Evolutionary conservation across 2,329 filamentous ascomycete genomes (phyloP), one percentile per base, ranked within the genome.

Genomic region (Scedosporium apiospermum): DNA sequence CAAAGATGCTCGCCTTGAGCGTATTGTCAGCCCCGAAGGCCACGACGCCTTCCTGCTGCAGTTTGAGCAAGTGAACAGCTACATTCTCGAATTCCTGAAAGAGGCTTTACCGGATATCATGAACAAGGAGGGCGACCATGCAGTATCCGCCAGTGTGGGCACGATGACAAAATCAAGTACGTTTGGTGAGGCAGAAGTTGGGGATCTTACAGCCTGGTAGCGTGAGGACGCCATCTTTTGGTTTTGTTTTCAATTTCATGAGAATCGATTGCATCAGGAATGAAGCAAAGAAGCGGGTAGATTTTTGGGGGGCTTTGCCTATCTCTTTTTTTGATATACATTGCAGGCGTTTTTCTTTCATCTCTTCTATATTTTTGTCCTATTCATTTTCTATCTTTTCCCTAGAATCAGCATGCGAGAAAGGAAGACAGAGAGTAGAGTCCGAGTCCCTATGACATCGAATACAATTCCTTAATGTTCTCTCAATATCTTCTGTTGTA

Each of bases 11-110:
- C 83, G 85, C 10, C 77, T 99, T 27, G 87, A 91, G 74, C 91
- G 87, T 57, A 99, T 99, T 64, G 91, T 98, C 70, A 96, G 90
- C 65, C 89, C 91, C 0, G 95, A 99, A 72, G 95, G 95, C 1
- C 95, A 99, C 70, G 95, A 99, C 74, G 95, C 95, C 0, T 99
- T 99, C 74, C 76, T 99, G 69, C 77, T 99, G 62, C 93, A 99
- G 74, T 99, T 99, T 71, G 91, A 97, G 77, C 93, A 98, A 76
- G 95, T 98, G 64, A 99, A 99, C 75, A 82, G 80, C 38, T 91
- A 96, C 71, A 86, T 97, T 59, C 76, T 97, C 18, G 84, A 84
- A 2, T 99, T 99, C 72, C 79, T 99, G 74, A 83, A 87, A 64
- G 87, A 93, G 69, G 86, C 89, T 2, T 74, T 99, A 34, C 91